phyloP scores from a whole-genome alignment of 2,329 filamentous ascomycete species.

The Zymoseptoria crescenta region DNA sequence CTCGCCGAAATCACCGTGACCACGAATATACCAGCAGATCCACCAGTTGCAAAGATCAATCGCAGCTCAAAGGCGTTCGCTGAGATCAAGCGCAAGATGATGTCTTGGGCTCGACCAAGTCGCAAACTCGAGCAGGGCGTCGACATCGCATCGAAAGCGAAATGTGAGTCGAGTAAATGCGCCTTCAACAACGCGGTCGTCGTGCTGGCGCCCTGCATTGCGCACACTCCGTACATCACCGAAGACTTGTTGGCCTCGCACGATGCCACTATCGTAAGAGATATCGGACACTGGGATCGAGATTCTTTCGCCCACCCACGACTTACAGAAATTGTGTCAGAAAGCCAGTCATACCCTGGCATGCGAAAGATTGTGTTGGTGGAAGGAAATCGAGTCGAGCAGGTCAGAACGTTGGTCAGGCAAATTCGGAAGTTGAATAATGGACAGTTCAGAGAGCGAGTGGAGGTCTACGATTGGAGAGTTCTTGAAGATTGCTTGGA shows the following conservation, averaged over 20 bases:
- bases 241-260: constrained; percentile 23
- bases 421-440: constrained; percentile 18
- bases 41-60: not conserved
- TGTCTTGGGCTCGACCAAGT: constrained; percentile 1
- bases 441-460: constrained; percentile 20
- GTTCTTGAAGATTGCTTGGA: constrained; percentile 20
- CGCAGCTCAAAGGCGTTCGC: constrained; percentile 3
- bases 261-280: constrained; percentile 4
- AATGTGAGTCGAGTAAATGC: constrained; percentile 11
- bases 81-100: constrained; percentile 4
- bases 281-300: constrained; percentile 26
- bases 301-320: constrained; percentile 19
- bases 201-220: constrained; percentile 25
- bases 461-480: constrained; percentile 29
- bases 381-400: constrained; percentile 19
- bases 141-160: constrained; percentile 3
- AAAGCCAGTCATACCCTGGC: constrained; percentile 27
- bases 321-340: constrained; percentile 19
- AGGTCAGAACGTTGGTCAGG: constrained; percentile 9
- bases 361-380: constrained; percentile 28
- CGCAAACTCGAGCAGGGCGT: not conserved
- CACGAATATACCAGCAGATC: constrained; percentile 1
- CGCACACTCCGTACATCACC: constrained; percentile 22
- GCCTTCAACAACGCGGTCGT: constrained; percentile 17
- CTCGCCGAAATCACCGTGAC: constrained; percentile 12